Conservation (phyloP, 192 early-diverging fungal genomes). For the Coemansia furcata region DNA sequence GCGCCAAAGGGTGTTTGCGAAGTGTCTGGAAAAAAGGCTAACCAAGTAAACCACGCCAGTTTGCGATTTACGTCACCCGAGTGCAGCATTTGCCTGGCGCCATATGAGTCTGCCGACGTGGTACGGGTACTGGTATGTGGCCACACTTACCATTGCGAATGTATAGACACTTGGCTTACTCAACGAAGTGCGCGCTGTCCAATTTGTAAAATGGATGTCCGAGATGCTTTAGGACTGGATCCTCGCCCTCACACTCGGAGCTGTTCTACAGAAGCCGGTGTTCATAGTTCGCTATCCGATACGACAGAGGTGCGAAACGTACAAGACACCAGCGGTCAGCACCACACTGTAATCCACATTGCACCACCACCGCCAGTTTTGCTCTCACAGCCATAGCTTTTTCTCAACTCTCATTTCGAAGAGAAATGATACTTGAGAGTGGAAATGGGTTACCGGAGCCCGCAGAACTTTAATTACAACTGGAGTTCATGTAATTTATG, state of each 20-base stretch:
- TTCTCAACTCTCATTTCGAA: neutral
- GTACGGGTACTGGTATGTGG: constrained; percentile 60
- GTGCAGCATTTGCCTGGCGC: constrained; percentile 64
- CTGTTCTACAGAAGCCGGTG: neutral
- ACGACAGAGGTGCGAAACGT: neutral
- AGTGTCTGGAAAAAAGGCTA: neutral
- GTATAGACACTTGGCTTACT: constrained; percentile 60
- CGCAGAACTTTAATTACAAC: no score
- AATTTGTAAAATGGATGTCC: constrained; percentile 39
- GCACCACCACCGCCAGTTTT: constrained; percentile 8
- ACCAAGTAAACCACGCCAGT: neutral
- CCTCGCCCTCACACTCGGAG: neutral
- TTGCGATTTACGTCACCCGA: constrained; percentile 46
- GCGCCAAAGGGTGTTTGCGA: constrained; percentile 2
- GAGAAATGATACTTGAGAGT: neutral
- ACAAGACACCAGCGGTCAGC: neutral
- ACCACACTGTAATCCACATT: constrained; percentile 17
- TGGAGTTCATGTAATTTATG: no score
- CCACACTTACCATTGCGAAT: constrained; percentile 63
- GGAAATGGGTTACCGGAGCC: neutral
- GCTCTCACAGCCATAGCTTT: neutral
- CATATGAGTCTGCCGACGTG: constrained; percentile 56
- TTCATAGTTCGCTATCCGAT: neutral
- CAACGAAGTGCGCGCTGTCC: constrained; percentile 39
- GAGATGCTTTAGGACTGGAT: constrained; percentile 27